Base-by-base conservation (phyloP, 164 flowering plant species). In the Liquidambar formosana region DNA sequence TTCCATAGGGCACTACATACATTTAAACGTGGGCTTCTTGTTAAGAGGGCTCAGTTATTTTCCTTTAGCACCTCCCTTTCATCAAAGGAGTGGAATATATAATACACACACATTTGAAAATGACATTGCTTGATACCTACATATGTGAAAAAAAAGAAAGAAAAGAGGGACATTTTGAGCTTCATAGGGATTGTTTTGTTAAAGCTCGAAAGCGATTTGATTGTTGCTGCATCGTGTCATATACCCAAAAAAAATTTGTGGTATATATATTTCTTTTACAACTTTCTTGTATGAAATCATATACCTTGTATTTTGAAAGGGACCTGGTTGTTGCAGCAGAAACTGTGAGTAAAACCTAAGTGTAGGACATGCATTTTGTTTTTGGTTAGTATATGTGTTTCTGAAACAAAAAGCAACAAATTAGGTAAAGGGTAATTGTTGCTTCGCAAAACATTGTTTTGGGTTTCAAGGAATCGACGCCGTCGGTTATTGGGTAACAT, bases 401-500 rank as follows among this genome's bases (percentile, higher is more conserved):
- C 72, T 48, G 44, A 71, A 33, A 68, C 41, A 27, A 64, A 49
- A 76, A 76, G 76, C 79, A 76, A 68, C 26, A 46, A 49, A 71
- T 76, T 76, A 72, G 76, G 79, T 76, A 38, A 64, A 16, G 60
- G 53, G 76, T 68, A 52, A 27, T 41, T 76, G 79, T 76, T 76
- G 79, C 73, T 68, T 76, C 56, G 56, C 53, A 56, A 22, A 58
- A 38, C 47, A 21, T 47, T 69, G 5, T 19, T 71, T 54, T 71
- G 75, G 23, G 23, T 22, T 70, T 62, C 38, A 70, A 75, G 78
- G 63, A 70, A 75, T 26, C 46, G n/a, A 16, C 46, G 27, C 65
- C 46, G 23, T 65, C 10, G 43, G 64, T 49, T 74, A 18, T 25
- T 61, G 26, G 13, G 44, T 43, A 62, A 23, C 61, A 70, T 6